Conservation (phyloP, 2,329 filamentous ascomycete species). For the Paraconiothyrium brasiliense region DNA sequence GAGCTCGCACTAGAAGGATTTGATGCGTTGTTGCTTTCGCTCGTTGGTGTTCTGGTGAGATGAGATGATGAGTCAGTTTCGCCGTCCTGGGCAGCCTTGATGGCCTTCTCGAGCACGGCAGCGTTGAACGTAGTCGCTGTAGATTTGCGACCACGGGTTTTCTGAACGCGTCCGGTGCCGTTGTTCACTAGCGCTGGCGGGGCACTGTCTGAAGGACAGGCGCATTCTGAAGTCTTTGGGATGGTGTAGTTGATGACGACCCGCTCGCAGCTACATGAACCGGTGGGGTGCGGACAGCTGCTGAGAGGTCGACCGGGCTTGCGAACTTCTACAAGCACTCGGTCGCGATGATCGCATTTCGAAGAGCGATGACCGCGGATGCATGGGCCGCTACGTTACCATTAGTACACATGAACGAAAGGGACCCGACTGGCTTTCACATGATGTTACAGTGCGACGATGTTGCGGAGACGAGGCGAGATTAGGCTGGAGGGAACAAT, state of each 20-base stretch:
- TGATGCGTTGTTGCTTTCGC: conserved; percentile 44
- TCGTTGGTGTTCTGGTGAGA: conserved; percentile 43
- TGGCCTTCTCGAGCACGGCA: conserved; percentile 44
- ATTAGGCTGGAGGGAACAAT: neutral
- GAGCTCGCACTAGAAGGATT: conserved; percentile 49
- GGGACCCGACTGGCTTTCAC: neutral
- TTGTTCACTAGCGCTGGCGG: conserved; percentile 33
- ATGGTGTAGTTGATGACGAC: conserved; percentile 63
- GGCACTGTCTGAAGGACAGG: conserved; percentile 45
- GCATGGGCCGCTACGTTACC: conserved; percentile 69
- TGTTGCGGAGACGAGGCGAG: conserved; percentile 19
- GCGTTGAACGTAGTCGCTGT: conserved; percentile 35
- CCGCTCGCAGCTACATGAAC: conserved; percentile 69
- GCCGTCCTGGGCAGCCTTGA: conserved; percentile 43
- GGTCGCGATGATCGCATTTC: conserved; percentile 75
- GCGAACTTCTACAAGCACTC: conserved; percentile 74
- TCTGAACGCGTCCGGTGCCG: conserved; percentile 44
- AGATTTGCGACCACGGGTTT: conserved; percentile 40
- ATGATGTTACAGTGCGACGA: neutral
- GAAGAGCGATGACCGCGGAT: conserved; percentile 80
- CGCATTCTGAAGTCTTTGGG: conserved; percentile 52
- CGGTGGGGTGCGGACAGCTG: conserved; percentile 72
- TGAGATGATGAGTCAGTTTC: conserved; percentile 45
- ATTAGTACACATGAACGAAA: conserved; percentile 25
- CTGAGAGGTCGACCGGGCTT: conserved; percentile 77